Conservation (phyloP, 768 basidiomycete species). For the Tricholoma sp. region DNA sequence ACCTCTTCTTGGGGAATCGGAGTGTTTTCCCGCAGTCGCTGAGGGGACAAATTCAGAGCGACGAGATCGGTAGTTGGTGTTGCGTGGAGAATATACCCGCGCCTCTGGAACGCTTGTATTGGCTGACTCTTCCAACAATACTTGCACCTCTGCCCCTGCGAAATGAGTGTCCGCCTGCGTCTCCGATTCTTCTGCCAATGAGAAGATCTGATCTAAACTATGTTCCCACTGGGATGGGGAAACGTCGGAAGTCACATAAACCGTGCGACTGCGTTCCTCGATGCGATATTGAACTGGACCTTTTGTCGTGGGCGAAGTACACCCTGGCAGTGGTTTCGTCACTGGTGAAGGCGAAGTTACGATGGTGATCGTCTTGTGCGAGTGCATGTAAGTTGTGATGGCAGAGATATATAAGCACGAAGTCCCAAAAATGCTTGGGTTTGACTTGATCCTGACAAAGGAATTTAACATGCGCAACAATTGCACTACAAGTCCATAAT, state of each 20-base stretch:
- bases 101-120: not conserved
- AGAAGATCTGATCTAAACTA: conserved; percentile 35
- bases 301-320: conserved; percentile 27
- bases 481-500: too few relatives aligned
- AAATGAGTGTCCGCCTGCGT: conserved; percentile 1
- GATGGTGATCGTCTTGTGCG: conserved; percentile 33
- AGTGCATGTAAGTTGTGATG: conserved; percentile 19
- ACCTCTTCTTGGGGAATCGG: conserved; percentile 13
- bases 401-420: conserved; percentile 1
- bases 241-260: conserved; percentile 40
- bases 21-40: conserved; percentile 4
- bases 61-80: conserved; percentile 5
- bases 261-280: conserved; percentile 41
- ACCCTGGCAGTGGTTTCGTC: conserved; percentile 19
- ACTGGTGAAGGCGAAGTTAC: conserved; percentile 27
- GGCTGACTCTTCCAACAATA: not conserved
- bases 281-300: conserved; percentile 36
- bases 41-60: not conserved
- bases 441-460: not conserved
- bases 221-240: conserved; percentile 40
- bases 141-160: not conserved
- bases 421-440: conserved; percentile 1
- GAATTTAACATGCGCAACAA: too few relatives aligned
- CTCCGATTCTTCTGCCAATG: conserved; percentile 30
- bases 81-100: not conserved